Percentiles rank a stretch among this genome's conserved stretches.
phyloP scores from a whole-genome alignment of 169 alveolate species.

The Theileria parva region DNA sequence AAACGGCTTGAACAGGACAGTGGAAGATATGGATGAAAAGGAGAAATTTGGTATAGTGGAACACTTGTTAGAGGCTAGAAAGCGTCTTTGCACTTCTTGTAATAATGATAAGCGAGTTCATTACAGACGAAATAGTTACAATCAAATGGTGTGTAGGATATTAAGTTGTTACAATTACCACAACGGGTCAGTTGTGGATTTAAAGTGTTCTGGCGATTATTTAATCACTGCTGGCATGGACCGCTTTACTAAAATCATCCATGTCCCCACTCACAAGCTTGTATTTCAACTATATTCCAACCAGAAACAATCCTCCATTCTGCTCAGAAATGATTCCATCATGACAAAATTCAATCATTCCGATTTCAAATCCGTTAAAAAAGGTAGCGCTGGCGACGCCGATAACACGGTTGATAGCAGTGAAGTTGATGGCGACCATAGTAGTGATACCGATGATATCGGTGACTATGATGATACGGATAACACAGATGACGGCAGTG shows the following conservation, averaged over 20 bases:
- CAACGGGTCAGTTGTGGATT: slow-evolving; percentile 61
- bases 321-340: slow-evolving; percentile 4
- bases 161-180: slow-evolving; percentile 30
- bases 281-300: slow-evolving; percentile 41
- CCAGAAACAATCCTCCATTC: slow-evolving; percentile 56
- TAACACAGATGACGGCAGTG: neutral
- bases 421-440: neutral
- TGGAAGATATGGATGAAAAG: slow-evolving; percentile 41
- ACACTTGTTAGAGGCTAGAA: slow-evolving; percentile 65
- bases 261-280: slow-evolving; percentile 25
- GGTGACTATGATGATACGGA: neutral
- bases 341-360: slow-evolving; percentile 7
- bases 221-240: slow-evolving; percentile 54
- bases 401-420: neutral
- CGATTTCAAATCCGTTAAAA: slow-evolving; percentile 1
- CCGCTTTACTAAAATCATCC: slow-evolving; percentile 38
- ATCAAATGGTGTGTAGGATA: slow-evolving; percentile 54
- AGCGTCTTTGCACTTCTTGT: slow-evolving; percentile 38
- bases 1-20: neutral
- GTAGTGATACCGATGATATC: neutral
- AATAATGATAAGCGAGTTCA: slow-evolving; percentile 60
- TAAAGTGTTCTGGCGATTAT: slow-evolving; percentile 38
- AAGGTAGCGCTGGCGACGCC: neutral
- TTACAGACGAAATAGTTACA: slow-evolving; percentile 46
- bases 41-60: slow-evolving; percentile 51